A percentile compares a stretch with the other conserved stretches of the same genome.
These are phyloP conservation scores for Daldinia sp. DNA, from an alignment of 2,329 filamentous ascomycete genomes.

Conservation along the genomic window DNA sequence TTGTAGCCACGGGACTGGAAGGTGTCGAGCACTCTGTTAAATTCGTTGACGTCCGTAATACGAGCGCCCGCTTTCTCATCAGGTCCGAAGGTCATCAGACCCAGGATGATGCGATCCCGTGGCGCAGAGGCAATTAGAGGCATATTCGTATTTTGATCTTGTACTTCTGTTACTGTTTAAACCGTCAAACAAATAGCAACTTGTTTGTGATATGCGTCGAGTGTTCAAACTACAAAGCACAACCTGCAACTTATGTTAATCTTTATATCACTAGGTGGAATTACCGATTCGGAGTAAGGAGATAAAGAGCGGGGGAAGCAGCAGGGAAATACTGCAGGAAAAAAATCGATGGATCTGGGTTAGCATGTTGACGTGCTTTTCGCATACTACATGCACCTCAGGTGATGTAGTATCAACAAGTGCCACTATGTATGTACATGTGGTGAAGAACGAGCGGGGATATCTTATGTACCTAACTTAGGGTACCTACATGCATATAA, in stretches of 20 bases:
- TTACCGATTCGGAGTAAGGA: not conserved
- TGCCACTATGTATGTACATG: not conserved
- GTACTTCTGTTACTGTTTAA: not conserved
- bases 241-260: not conserved
- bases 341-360: not conserved
- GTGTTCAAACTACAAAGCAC: too few relatives aligned
- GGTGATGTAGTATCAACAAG: conserved; percentile 1
- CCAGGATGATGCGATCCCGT: conserved; percentile 78
- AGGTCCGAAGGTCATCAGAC: conserved; percentile 85
- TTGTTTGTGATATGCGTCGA: not conserved
- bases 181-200: not conserved
- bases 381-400: not conserved
- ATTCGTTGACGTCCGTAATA: conserved; percentile 72
- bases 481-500: too few relatives aligned
- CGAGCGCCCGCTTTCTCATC: conserved; percentile 69
- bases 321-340: not conserved
- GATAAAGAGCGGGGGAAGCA: conserved; percentile 28
- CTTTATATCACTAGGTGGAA: not conserved
- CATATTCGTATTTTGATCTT: conserved; percentile 49
- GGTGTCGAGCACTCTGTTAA: conserved; percentile 75
- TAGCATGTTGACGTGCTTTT: conserved; percentile 22
- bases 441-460: not conserved
- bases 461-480: not conserved
- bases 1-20: conserved; percentile 82
- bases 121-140: conserved; percentile 54